phyloP scores from a whole-genome alignment of 768 basidiomycete genomes.

The Candolleomyces eurysporus region DNA sequence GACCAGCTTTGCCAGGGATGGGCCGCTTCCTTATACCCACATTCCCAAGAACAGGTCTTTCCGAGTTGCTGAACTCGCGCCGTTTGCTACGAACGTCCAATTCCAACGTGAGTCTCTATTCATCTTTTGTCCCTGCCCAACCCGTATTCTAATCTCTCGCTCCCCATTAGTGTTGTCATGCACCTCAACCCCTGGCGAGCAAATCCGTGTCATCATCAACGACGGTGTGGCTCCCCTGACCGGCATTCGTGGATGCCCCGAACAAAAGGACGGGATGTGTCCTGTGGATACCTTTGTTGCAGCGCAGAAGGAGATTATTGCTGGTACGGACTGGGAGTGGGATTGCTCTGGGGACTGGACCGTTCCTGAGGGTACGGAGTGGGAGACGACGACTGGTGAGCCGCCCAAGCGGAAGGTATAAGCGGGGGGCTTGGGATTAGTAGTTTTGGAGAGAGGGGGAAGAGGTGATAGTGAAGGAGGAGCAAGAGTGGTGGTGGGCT shows the following conservation, averaged over 20 bases:
- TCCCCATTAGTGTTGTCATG: conserved; percentile 58
- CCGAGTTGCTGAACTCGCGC: conserved; percentile 73
- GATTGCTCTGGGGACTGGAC: conserved; percentile 79
- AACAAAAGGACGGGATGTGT: conserved; percentile 77
- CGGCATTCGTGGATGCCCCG: conserved; percentile 70
- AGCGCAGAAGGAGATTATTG: conserved; percentile 65
- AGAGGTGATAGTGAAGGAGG: no score
- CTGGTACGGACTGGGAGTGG: conserved; percentile 67
- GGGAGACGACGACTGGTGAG: conserved; percentile 76
- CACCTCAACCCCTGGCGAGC: conserved; percentile 41
- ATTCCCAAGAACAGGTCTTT: conserved; percentile 66
- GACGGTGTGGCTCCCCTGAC: conserved; percentile 84
- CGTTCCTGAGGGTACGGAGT: conserved; percentile 60
- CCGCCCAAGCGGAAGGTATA: conserved; percentile 35
- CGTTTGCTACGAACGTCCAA: conserved; percentile 87
- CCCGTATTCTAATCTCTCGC: conserved; percentile 10
- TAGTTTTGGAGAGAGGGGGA: not conserved
- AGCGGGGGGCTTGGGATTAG: not conserved
- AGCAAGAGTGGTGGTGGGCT: no score
- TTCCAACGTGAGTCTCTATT: conserved; percentile 66
- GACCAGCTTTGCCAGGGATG: conserved; percentile 65
- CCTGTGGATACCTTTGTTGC: conserved; percentile 67
- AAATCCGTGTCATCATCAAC: conserved; percentile 85
- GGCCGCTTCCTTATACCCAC: conserved; percentile 74
- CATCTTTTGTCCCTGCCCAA: not conserved